A percentile compares a stretch with the other conserved stretches of the same genome.
These are phyloP conservation scores for Raffaelea arxii DNA, from an alignment of 2,329 filamentous ascomycete species.

Conservation along the genomic window DNA sequence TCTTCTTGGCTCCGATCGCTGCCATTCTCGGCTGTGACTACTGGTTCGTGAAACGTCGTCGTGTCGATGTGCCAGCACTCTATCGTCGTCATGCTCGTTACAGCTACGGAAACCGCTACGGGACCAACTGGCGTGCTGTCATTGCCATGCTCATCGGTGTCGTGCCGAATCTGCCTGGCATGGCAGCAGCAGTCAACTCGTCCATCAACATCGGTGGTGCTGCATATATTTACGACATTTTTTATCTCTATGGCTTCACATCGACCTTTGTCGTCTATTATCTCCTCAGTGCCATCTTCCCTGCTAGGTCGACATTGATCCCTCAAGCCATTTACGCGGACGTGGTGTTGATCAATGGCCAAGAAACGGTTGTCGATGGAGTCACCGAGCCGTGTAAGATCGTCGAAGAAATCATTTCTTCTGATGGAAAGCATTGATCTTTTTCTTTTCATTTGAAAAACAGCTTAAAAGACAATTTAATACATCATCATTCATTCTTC, in stretches of 20 bases:
- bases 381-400: conserved; percentile 3
- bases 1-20: conserved; percentile 57
- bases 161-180: conserved; percentile 14
- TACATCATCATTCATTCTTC: no score
- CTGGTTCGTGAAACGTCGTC: conserved; percentile 14
- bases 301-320: conserved; percentile 17
- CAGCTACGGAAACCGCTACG: conserved; percentile 16
- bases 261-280: conserved; percentile 23
- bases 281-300: conserved; percentile 8
- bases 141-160: conserved; percentile 14
- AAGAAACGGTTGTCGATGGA: conserved; percentile 4
- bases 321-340: conserved; percentile 21
- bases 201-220: conserved; percentile 17
- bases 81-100: conserved; percentile 35
- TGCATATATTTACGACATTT: conserved; percentile 24
- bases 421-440: no score
- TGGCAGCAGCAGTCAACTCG: conserved; percentile 15
- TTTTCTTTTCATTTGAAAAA: not conserved
- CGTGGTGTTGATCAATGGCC: conserved; percentile 2
- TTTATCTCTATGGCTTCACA: conserved; percentile 27
- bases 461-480: not conserved
- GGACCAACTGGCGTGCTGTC: conserved; percentile 13
- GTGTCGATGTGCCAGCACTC: conserved; percentile 15
- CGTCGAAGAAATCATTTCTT: not conserved
- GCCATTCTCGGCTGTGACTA: conserved; percentile 16